Evolutionary conservation across 116 monocot species (phyloP).

Genomic region (Dioscorea cayenensis): DNA sequence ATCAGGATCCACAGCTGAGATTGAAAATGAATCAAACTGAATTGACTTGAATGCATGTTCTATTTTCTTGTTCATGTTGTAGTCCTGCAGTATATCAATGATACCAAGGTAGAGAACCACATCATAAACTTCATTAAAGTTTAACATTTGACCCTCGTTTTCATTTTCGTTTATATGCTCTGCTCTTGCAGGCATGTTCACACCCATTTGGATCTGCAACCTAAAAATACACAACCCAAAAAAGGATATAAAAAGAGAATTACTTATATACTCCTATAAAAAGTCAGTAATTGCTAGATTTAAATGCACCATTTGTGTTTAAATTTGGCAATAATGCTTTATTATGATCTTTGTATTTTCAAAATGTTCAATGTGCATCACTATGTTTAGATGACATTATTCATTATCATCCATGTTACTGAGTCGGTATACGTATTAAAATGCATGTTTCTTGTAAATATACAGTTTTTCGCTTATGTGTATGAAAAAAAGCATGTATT

Average conservation of each 20-base stretch:
- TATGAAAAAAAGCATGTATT: too few species aligned
- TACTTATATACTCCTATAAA: too few species aligned
- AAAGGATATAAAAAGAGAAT: not conserved
- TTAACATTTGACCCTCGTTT: not conserved
- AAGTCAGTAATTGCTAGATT: too few species aligned
- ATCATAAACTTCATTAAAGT: constrained; percentile 1
- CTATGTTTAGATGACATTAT: too few species aligned
- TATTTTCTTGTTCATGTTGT: constrained; percentile 23
- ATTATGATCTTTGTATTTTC: too few species aligned
- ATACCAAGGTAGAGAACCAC: constrained; percentile 24
- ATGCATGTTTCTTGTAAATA: too few species aligned
- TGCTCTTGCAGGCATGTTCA: constrained; percentile 45
- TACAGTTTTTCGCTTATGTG: too few species aligned
- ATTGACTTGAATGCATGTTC: constrained; percentile 27
- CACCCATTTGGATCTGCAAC: constrained; percentile 18
- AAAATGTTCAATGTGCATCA: too few species aligned
- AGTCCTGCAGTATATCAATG: constrained; percentile 23
- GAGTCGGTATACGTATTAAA: too few species aligned
- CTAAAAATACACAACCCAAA: not conserved
- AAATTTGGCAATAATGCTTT: too few species aligned
- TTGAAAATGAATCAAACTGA: constrained; percentile 15
- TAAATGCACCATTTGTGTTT: too few species aligned
- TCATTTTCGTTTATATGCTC: constrained; percentile 11
- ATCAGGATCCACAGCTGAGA: constrained; percentile 24
- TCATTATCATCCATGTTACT: too few species aligned